A percentile compares a stretch with the other conserved stretches of the same genome.
Evolutionary conservation across 2,329 filamentous ascomycete species (phyloP).

Genomic region (Aureobasidium melanogenum): DNA sequence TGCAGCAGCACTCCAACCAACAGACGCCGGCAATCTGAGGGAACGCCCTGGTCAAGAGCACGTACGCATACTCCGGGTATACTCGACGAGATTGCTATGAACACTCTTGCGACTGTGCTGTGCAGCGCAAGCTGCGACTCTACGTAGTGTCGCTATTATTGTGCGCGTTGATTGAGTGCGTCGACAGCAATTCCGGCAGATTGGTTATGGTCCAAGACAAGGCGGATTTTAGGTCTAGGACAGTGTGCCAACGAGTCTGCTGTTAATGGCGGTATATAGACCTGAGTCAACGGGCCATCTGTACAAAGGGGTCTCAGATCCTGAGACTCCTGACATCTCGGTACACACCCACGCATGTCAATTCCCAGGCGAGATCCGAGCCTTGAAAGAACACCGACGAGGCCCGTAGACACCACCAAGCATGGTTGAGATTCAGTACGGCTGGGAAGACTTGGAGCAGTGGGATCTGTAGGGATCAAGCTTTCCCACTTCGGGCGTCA

Average conservation of each 20-base stretch:
- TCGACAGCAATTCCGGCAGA: not conserved
- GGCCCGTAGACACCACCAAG: not conserved
- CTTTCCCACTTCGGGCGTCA: not conserved
- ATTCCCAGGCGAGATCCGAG: constrained; percentile 1
- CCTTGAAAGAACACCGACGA: not conserved
- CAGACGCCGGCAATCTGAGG: not conserved
- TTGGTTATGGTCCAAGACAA: not conserved
- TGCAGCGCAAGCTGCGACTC: constrained; percentile 1
- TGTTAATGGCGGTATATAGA: not conserved
- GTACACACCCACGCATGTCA: not conserved
- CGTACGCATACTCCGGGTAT: not conserved
- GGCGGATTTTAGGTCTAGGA: not conserved
- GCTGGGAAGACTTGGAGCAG: not conserved
- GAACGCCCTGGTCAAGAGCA: not conserved
- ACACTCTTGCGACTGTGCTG: constrained; percentile 4
- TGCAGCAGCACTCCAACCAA: not conserved
- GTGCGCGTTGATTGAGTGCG: not conserved
- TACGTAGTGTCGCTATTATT: constrained; percentile 6
- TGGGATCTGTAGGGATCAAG: constrained; percentile 2
- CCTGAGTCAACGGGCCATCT: not conserved
- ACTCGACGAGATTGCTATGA: not conserved
- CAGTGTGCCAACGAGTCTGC: not conserved
- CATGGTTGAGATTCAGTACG: not conserved
- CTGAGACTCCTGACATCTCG: not conserved
- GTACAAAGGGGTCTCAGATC: not conserved